Base-by-base conservation (phyloP, 345 rosid genomes). In the Microcos paniculata region DNA sequence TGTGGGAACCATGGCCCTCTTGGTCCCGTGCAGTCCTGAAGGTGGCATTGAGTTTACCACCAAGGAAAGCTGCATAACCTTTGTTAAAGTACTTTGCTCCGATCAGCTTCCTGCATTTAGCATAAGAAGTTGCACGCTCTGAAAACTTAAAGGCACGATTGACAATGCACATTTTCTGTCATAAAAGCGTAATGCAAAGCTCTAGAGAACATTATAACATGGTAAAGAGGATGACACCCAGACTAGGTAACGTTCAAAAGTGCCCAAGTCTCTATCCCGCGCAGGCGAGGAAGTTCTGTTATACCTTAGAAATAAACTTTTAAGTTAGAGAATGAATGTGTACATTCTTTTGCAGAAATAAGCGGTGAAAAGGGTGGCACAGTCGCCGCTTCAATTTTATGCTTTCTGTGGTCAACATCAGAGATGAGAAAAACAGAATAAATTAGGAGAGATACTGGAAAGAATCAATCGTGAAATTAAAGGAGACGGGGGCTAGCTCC, bases 41-140 rank as follows among this genome's bases (percentile, higher is more conserved):
- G 4, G 86, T 26, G 13, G 85, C 66, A 26, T 85, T 85, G 38
- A 81, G 66, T 49, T 30, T 51, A 8, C 46, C 40, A 13, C 88
- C 87, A 12, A 33, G 26, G 49, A 8, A 48, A 1, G 87, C 79
- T 42, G 28, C 62, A 77, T 82, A 84, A 4, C 96, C 96, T 83
- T 84, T 86, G 88, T 84, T 88, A 48, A 89, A 91, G 84, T 79
- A 88, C 79, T 82, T 89, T 63, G 84, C 88, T 40, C 93, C 96
- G 11, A 91, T 91, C 70, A 91, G 80, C 74, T 91, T 91, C 84
- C 92, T 89, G 78, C 75, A 56, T 51, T 52, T 46, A 66, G 46
- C 45, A 35, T 10, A 63, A 33, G 4, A 52, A 52, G 2, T 52
- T 18, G 21, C 38, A 35, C 38, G 3, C 38, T 35, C 3, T 35